phyloP scores from a whole-genome alignment of 2,329 filamentous ascomycete genomes.

The Verticillium isaacii region DNA sequence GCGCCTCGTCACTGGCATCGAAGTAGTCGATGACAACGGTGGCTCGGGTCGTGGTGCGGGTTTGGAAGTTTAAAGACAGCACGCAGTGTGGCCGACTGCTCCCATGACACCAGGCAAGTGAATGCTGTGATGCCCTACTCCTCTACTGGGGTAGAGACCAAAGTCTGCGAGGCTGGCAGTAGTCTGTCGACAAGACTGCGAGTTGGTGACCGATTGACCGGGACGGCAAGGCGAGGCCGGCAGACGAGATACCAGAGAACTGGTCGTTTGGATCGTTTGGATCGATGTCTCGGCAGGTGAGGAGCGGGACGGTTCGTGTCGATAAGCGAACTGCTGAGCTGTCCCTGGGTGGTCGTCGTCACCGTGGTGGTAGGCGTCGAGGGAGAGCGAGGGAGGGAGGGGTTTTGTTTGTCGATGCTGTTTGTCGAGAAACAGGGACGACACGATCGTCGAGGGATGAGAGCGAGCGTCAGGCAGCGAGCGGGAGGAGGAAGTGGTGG shows the following conservation, averaged over 20 bases:
- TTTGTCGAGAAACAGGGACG: not conserved
- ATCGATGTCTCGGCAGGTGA: not conserved
- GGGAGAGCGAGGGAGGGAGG: not conserved
- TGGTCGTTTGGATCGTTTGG: not conserved
- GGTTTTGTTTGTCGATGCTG: not conserved
- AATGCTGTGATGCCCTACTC: not conserved
- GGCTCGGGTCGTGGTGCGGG: not conserved
- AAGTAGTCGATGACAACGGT: not conserved
- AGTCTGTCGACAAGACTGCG: not conserved
- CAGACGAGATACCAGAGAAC: not conserved
- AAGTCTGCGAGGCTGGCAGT: too few relatives aligned
- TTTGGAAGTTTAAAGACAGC: not conserved
- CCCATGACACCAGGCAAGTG: slow-evolving; percentile 2
- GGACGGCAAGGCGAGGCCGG: not conserved
- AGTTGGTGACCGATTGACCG: not conserved
- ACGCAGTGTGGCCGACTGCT: not conserved
- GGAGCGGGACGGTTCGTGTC: not conserved
- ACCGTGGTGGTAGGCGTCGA: not conserved
- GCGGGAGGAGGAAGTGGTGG: not conserved
- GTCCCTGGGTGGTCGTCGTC: not conserved
- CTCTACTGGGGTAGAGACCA: not conserved
- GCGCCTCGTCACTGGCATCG: not conserved
- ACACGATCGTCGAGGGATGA: slow-evolving; percentile 4
- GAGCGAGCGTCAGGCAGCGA: not conserved
- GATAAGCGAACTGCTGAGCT: not conserved